Evolutionary conservation across 129 eudicot genomes (phyloP).

Genomic region (Lactuca sativa): DNA sequence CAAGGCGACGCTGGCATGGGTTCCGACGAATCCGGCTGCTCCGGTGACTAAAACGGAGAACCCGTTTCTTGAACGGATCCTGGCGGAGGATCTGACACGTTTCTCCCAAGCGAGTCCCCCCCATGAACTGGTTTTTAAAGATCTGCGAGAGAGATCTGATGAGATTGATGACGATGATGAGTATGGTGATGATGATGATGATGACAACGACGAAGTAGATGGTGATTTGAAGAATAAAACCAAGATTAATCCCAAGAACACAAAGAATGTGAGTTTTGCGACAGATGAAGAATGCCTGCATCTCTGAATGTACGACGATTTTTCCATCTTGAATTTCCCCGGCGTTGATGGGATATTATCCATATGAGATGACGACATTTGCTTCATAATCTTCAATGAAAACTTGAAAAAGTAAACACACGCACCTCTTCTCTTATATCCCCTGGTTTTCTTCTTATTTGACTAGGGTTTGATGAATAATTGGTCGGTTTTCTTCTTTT

Average conservation of each 20-base stretch:
- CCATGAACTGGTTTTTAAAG: slow-evolving; percentile 63
- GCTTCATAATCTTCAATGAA: slow-evolving; percentile 31
- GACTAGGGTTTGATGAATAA: slow-evolving; percentile 35
- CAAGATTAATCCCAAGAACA: slow-evolving; percentile 63
- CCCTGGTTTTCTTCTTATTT: slow-evolving; percentile 5
- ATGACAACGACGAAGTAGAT: slow-evolving; percentile 17
- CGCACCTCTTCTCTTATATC: slow-evolving; percentile 14
- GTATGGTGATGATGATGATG: slow-evolving; percentile 19
- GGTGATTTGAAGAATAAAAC: slow-evolving; percentile 72
- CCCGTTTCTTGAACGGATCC: slow-evolving; percentile 54
- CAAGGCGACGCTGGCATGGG: slow-evolving; percentile 74
- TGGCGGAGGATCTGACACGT: slow-evolving; percentile 63
- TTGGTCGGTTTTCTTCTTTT: slow-evolving; percentile 21
- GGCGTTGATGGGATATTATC: slow-evolving; percentile 70
- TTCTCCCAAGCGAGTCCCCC: slow-evolving; percentile 65
- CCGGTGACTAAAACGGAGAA: slow-evolving; percentile 76
- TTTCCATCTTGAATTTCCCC: slow-evolving; percentile 73
- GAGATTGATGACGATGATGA: slow-evolving; percentile 29
- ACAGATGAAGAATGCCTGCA: slow-evolving; percentile 46
- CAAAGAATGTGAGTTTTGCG: slow-evolving; percentile 69
- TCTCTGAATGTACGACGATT: slow-evolving; percentile 46
- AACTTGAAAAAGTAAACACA: background rate
- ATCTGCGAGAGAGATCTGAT: slow-evolving; percentile 67
- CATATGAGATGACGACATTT: slow-evolving; percentile 52
- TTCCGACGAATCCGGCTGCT: slow-evolving; percentile 86